phyloP scores from a whole-genome alignment of 306 rosid species.

The Luffa aegyptiaca region DNA sequence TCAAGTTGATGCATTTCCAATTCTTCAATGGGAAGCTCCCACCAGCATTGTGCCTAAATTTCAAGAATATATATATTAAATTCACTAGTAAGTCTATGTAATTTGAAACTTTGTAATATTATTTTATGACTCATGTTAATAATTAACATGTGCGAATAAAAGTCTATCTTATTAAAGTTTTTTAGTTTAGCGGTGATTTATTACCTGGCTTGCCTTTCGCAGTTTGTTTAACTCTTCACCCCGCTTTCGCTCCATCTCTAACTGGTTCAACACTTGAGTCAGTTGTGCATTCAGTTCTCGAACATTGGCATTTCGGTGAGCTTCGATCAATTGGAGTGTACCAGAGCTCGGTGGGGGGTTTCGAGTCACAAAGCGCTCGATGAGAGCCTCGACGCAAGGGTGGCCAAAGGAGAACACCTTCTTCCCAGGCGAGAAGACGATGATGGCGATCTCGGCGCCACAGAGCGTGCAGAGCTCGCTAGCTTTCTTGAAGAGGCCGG shows the following conservation, averaged over 20 bases:
- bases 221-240: slow-evolving; percentile 13
- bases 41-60: slow-evolving; percentile 10
- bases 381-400: slow-evolving; percentile 25
- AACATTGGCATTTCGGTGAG: slow-evolving; percentile 17
- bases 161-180: no score
- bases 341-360: slow-evolving; percentile 15
- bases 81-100: no score
- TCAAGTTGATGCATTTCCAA: slow-evolving; percentile 14
- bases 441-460: slow-evolving; percentile 33
- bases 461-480: slow-evolving; percentile 48
- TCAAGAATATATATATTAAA: background rate
- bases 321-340: slow-evolving; percentile 20
- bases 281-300: slow-evolving; percentile 20
- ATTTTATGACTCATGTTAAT: no score
- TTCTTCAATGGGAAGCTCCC: slow-evolving; percentile 16
- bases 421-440: slow-evolving; percentile 43
- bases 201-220: slow-evolving; percentile 2
- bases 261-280: slow-evolving; percentile 9
- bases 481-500: slow-evolving; percentile 54
- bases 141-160: no score
- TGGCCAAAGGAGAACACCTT: slow-evolving; percentile 58
- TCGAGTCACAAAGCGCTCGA: slow-evolving; percentile 15
- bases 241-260: slow-evolving; percentile 20
- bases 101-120: no score
- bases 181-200: background rate